These are phyloP conservation scores for Dissoconium aciculare DNA, from an alignment of 2,329 filamentous ascomycete species.

Conservation along the genomic window DNA sequence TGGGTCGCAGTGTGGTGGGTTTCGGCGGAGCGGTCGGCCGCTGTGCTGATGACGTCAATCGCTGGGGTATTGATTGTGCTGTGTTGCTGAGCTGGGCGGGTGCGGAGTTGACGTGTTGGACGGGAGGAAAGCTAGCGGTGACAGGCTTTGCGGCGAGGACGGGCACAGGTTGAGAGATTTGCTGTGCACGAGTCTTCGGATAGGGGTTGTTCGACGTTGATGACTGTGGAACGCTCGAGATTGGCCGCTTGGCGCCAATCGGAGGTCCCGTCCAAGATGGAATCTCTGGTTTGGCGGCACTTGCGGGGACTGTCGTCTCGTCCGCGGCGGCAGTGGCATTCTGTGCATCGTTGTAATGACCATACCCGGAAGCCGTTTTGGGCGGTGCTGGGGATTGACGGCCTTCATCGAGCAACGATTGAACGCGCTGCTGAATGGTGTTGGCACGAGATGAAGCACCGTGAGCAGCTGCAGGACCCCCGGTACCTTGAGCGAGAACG, in stretches of 20 bases:
- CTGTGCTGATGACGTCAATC: too few relatives aligned
- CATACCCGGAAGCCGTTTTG: conserved; percentile 76
- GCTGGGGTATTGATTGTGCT: too few relatives aligned
- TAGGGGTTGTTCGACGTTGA: conserved; percentile 13
- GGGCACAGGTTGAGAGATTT: conserved; percentile 2
- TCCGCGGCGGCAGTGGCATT: conserved; percentile 4
- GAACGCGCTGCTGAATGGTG: conserved; percentile 85
- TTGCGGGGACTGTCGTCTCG: conserved; percentile 2
- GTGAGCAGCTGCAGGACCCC: conserved; percentile 37
- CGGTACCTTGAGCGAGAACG: conserved; percentile 47
- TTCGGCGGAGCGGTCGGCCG: conserved; percentile 45
- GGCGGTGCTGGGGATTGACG: conserved; percentile 40
- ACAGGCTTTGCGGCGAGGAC: neutral
- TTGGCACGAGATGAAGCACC: conserved; percentile 57
- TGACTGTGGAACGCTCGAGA: conserved; percentile 4
- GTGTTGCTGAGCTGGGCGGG: neutral
- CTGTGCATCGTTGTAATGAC: conserved; percentile 56
- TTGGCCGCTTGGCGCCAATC: conserved; percentile 16
- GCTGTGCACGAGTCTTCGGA: conserved; percentile 13
- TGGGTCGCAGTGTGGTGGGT: conserved; percentile 42
- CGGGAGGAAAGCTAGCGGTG: neutral
- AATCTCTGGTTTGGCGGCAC: conserved; percentile 6
- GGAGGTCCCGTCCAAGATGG: conserved; percentile 10
- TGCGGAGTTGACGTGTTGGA: neutral
- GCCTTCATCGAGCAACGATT: conserved; percentile 69